Evolutionary conservation across 306 rosid genomes (phyloP), one percentile per base, ranked within the genome.

Genomic region (Heteromeles arbutifolia): DNA sequence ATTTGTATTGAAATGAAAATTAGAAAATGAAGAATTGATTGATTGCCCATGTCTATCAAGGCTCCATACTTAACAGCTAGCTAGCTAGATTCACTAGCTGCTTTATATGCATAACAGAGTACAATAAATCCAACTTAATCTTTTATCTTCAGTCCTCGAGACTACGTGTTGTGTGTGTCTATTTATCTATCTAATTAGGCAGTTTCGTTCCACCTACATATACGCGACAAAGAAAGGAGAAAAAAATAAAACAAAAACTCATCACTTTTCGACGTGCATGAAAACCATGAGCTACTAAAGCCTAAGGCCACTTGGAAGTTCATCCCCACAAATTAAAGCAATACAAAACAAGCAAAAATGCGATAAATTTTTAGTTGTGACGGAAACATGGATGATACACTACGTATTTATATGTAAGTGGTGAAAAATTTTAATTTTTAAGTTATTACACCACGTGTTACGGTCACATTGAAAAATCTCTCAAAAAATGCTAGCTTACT

Each of bases 341-440:
- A 70, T 52, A 70, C 8, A 21, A 70, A 70, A 53, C 12, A 52
- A 52, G 12, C 44, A 70, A 21, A n/a, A 21, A 34, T 26, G 26
- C 6, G 34, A 32, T 6, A 32, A 1, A 32, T 5, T 32, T 32
- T 32, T 32, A 5, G 0, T 32, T 32, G 6, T 32, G 34, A 32
- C 6, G 1, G 34, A 0, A 32, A 32, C 0, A 32, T 4, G 6
- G 1, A 32, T 32, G 1, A 0, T 32, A 5, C 6, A 32, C 1
- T 1, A 5, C 1, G 6, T 31, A 1, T 32, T 32, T 32, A 4
- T 5, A 32, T 32, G 1, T 32, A 32, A 5, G 34, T 32, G 6
- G 1, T 32, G 34, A 4, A 5, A 32, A 5, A 0, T 32, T 32
- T 32, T 32, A 32, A 5, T 32, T 32, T 32, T 32, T 32, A 5